phyloP scores from a whole-genome alignment of 2,329 filamentous ascomycete genomes.

The Ceratocystis albifundus region DNA sequence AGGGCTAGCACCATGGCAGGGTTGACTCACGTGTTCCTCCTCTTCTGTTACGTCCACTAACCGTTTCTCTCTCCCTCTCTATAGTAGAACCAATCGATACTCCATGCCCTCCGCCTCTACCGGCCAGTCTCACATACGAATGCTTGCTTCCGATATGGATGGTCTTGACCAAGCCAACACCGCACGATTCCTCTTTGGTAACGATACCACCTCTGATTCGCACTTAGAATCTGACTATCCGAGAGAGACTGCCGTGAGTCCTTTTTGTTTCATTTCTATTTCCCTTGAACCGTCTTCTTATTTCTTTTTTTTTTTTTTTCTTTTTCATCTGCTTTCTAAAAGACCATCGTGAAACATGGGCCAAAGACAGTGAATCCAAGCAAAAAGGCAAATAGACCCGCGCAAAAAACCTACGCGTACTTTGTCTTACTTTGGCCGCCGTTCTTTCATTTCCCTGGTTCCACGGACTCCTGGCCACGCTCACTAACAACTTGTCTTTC shows the following conservation, averaged over 20 bases:
- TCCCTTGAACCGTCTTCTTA: slow-evolving; percentile 3
- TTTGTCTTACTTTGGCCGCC: slow-evolving; percentile 3
- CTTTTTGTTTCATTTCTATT: slow-evolving; percentile 12
- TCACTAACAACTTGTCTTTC: slow-evolving; percentile 3
- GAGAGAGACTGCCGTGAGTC: slow-evolving; percentile 36
- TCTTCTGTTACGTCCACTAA: background rate
- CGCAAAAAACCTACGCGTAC: slow-evolving; percentile 6
- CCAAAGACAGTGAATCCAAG: background rate
- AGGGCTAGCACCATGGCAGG: no score
- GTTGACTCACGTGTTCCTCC: background rate
- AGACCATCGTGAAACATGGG: background rate
- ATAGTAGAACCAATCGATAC: slow-evolving; percentile 56
- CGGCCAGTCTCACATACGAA: slow-evolving; percentile 41
- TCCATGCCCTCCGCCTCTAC: slow-evolving; percentile 87
- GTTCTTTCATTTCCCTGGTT: background rate
- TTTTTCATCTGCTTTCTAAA: background rate
- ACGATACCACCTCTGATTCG: slow-evolving; percentile 38
- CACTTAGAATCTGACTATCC: slow-evolving; percentile 19
- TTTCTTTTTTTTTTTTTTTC: background rate
- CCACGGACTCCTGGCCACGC: background rate
- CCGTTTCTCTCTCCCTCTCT: background rate
- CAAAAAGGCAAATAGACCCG: slow-evolving; percentile 3
- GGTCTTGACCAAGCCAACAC: slow-evolving; percentile 75
- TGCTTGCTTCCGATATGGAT: slow-evolving; percentile 46
- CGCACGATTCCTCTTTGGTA: slow-evolving; percentile 73